A percentile compares a stretch with the other conserved stretches of the same genome.
phyloP scores from a whole-genome alignment of 2,329 filamentous ascomycete species.

The Elsinoe necatrix region DNA sequence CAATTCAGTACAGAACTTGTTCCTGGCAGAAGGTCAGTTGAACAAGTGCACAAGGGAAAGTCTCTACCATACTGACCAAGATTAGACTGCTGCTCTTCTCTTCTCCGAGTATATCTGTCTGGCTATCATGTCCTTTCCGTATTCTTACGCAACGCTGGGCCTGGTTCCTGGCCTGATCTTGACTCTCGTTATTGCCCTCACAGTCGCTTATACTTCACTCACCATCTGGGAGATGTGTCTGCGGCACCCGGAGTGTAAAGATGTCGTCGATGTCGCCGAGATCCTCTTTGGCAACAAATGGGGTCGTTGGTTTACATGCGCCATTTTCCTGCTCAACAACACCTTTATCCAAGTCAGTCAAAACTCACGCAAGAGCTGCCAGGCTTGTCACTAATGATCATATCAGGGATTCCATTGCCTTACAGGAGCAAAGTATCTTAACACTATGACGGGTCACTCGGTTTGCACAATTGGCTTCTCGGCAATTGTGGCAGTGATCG shows the following conservation, averaged over 20 bases:
- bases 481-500: constrained; percentile 64
- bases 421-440: constrained; percentile 76
- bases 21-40: constrained; percentile 71
- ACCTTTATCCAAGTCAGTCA: constrained; percentile 63
- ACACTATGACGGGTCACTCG: constrained; percentile 69
- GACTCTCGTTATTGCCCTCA: constrained; percentile 65
- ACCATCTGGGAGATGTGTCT: constrained; percentile 74
- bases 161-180: constrained; percentile 79
- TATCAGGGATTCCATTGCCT: constrained; percentile 63
- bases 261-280: constrained; percentile 93
- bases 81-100: constrained; percentile 70
- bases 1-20: constrained; percentile 87
- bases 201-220: constrained; percentile 77
- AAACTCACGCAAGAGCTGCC: not conserved
- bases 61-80: not conserved
- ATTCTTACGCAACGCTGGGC: constrained; percentile 80
- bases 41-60: not conserved
- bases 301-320: constrained; percentile 58
- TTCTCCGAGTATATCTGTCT: constrained; percentile 95
- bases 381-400: not conserved
- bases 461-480: constrained; percentile 75
- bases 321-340: constrained; percentile 92
- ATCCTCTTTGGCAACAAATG: constrained; percentile 78
- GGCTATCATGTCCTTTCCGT: constrained; percentile 91
- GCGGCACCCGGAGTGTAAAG: constrained; percentile 79